Evolutionary conservation across 495 filamentous ascomycete genomes (phyloP), one percentile per base, ranked within the genome.

Genomic region (Physcia stellaris): DNA sequence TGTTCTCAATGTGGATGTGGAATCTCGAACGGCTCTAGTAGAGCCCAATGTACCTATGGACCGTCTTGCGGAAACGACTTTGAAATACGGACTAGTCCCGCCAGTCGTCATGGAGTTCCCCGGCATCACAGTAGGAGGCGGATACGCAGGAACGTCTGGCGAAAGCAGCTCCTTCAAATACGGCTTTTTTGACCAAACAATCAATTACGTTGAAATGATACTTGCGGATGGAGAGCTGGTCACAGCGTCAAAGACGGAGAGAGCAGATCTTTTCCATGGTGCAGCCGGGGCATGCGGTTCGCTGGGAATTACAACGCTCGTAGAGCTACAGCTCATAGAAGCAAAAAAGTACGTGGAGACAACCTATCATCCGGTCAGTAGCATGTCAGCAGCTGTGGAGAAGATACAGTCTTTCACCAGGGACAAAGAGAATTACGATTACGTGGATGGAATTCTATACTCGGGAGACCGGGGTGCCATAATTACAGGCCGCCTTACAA

Each of bases 41-140:
- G 66, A 71, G 46, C 68, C 68, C 19, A 70, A 71, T 38, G 66
- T 70, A 16, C 58, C 66, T 6, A 71, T 70, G 62, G 65, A 69
- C 43, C 45, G 46, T 5, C 56, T 73, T 1, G 59, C 67, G 11
- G 47, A 59, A 32, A 54, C 58, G 6, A 65, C 67, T 0, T 43
- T 59, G 16, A 49, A 50, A 26, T 41, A 68, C 21, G 58, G 56
- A 6, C 47, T 70, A 3, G 46, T 70, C 7, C 68, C 71, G n/a
- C 62, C 65, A 6, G 70, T 75, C 3, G 69, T 75, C 6, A 72
- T 72, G 61, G 68, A 65, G 36, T 75, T 74, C 39, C 69, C 68
- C 4, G 68, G 70, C 4, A 73, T 73, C 41, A 73, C 69, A 4
- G 68, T 65, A 0, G 70, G 72, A 1, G 72, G 72, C 15, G 66